Base-by-base conservation (phyloP, 108 stramenopile genomes). In the Pseudonitzschia multiseries region DNA sequence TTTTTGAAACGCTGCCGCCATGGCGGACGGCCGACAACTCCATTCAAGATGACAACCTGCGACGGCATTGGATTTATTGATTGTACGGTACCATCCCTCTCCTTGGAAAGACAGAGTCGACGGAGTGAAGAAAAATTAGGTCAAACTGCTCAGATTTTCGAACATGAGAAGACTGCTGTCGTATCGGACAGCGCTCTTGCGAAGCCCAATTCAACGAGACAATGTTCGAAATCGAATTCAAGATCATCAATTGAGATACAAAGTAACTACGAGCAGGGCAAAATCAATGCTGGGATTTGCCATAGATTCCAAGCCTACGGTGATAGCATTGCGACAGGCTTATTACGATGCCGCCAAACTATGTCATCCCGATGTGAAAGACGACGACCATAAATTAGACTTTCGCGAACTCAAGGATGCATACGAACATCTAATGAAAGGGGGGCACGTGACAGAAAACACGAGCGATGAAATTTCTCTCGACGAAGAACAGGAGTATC, bases 271-370 rank as follows among this genome's bases (percentile, higher is more conserved):
- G 33, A 69, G 69, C 17, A 57, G 69, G 12, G 84, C 84, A 21
- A 85, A 83, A 67, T 77, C 79, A 28, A 77, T 82, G 67, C 68
- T 85, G 31, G 84, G 81, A 12, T 80, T 85, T 70, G 41, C 72
- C 8, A 68, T 70, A 4, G 70, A 80, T 20, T 40, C 56, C 27
- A 54, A 26, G 54, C 78, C 78, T 40, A 72, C 83, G 9, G 61
- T 62, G 18, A 75, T 61, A 56, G 89, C 89, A 70, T 77, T 93
- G 14, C 83, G 92, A 33, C 59, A 72, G 18, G 89, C 89, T 6
- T 93, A 93, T 53, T 89, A 88, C 64, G 79, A 82, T 43, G 85
- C 85, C 1, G 92, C 92, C 44, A 91, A 89, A 75, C 68, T 68
- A 60, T 84, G 81, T 60, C 92, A 93, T 71, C 92, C 92, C 3